Evolutionary conservation across 352 stramenopile species (phyloP), one percentile per base, ranked within the genome.

Genomic region (Phytopythium sindhum): DNA sequence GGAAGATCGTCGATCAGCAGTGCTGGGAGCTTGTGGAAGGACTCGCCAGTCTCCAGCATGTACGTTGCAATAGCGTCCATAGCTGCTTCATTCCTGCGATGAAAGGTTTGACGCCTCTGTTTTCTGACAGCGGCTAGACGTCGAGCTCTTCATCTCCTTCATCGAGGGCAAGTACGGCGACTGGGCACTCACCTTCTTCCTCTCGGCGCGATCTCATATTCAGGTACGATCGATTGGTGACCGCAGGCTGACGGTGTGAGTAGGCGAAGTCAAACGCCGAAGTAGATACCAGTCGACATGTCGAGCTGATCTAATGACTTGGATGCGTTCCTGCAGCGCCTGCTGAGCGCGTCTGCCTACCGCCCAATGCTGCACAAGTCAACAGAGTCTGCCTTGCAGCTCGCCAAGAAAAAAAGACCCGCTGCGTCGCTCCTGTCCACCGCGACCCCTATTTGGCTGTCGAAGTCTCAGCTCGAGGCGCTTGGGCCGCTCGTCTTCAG

Each of bases 61-160:
- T 84, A 64, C 61, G 74, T 58, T 60, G 28, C 26, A 12, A 4
- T 33, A 2, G 59, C 21, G 14, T 9, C 51, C 26, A 24, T 48
- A 21, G 41, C 29, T n/a, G 42, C 17, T 7, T 39, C 4, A 3
- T 63, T 37, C 37, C 42, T 63, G 28, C 2, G 31, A 9, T 51
- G 11, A 26, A 28, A 64, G 21, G 5, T 15, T 15, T 35, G n/a
- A 62, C 33, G 29, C 28, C 4, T 41, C 11, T 14, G 8, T 48
- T 58, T 42, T 7, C 41, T 9, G 0, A 12, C 33, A 87, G 60
- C 67, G 73, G 15, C 59, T 84, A 21, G 84, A 93, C 35, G 71
- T 85, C 11, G 77, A 88, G 52, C 68, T 86, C 21, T 91, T 93
- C 61, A 66, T 72, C 8, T 71, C 69, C 15, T 90, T 93, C 62